phyloP scores from a whole-genome alignment of 2,329 filamentous ascomycete genomes.

The Claviceps capensis region DNA sequence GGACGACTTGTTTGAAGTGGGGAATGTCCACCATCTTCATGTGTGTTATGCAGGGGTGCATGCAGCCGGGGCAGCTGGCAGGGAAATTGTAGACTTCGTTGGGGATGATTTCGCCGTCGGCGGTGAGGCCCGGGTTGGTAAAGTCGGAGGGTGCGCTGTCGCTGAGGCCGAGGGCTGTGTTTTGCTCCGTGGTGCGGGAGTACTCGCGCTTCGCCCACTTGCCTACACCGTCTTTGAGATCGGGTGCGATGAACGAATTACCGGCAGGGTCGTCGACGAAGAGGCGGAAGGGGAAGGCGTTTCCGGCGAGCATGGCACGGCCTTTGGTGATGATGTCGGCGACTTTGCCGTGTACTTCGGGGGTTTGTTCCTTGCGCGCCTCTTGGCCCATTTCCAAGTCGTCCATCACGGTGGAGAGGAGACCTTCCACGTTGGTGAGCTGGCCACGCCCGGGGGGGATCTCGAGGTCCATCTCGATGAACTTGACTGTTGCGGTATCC shows the following conservation, averaged over 20 bases:
- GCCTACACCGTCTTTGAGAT: conserved; percentile 61
- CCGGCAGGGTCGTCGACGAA: conserved; percentile 83
- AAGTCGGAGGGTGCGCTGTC: conserved; percentile 40
- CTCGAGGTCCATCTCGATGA: conserved; percentile 87
- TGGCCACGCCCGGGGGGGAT: conserved; percentile 84
- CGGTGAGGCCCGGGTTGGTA: conserved; percentile 34
- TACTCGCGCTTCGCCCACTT: conserved; percentile 88
- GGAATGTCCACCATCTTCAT: conserved; percentile 99
- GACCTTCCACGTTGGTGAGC: conserved; percentile 84
- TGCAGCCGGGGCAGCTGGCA: conserved; percentile 81
- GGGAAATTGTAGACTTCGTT: conserved; percentile 91
- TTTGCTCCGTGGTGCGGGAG: conserved; percentile 69
- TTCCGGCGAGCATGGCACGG: conserved; percentile 62
- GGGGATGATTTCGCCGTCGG: conserved; percentile 71
- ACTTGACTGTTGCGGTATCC: conserved; percentile 70
- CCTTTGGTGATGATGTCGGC: conserved; percentile 62
- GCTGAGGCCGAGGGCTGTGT: conserved; percentile 67
- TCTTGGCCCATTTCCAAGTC: conserved; percentile 74
- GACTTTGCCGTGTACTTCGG: conserved; percentile 68
- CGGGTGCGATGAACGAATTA: conserved; percentile 92
- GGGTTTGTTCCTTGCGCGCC: conserved; percentile 61
- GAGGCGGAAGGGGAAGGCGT: conserved; percentile 75
- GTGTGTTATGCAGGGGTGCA: conserved; percentile 73
- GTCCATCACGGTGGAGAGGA: conserved; percentile 63
- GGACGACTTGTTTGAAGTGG: conserved; percentile 91